Percentiles rank a stretch among this genome's conserved stretches.
phyloP scores from a whole-genome alignment of 116 monocot species.

The Iris pallida region DNA sequence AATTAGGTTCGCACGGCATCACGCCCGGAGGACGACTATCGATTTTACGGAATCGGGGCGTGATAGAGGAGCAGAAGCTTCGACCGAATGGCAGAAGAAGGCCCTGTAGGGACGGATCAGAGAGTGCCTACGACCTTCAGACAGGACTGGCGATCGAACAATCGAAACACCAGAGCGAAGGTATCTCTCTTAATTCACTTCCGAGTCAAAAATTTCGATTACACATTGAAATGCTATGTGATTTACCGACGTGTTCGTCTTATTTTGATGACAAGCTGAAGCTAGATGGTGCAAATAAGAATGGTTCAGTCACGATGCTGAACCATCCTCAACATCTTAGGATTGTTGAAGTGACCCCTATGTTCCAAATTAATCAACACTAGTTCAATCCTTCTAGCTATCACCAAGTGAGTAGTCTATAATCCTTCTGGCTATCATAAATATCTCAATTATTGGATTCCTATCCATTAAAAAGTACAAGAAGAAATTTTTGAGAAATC shows the following conservation, averaged over 20 bases:
- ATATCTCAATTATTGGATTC: no score
- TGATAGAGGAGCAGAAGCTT: constrained; percentile 12
- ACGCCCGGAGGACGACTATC: no score
- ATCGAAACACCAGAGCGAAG: constrained; percentile 11
- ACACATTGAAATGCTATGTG: no score
- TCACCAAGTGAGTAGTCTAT: constrained; percentile 17
- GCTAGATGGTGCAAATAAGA: background rate
- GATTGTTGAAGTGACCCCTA: background rate
- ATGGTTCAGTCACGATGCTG: background rate
- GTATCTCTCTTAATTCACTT: constrained; percentile 7
- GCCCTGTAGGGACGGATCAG: constrained; percentile 25
- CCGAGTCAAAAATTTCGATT: no score
- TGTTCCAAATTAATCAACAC: constrained; percentile 3
- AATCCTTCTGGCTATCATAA: no score
- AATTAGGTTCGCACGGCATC: no score
- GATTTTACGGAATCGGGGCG: no score
- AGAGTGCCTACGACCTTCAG: constrained; percentile 17
- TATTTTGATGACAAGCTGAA: constrained; percentile 18
- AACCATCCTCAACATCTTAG: background rate
- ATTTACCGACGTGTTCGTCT: no score
- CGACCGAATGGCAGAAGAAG: constrained; percentile 17
- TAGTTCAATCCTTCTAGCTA: constrained; percentile 6
- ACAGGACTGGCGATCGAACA: constrained; percentile 1
- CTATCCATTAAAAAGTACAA: no score
- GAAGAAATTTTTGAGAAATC: no score